Conservation (phyloP, 768 basidiomycete species). For the Leccinum ochraceum region DNA sequence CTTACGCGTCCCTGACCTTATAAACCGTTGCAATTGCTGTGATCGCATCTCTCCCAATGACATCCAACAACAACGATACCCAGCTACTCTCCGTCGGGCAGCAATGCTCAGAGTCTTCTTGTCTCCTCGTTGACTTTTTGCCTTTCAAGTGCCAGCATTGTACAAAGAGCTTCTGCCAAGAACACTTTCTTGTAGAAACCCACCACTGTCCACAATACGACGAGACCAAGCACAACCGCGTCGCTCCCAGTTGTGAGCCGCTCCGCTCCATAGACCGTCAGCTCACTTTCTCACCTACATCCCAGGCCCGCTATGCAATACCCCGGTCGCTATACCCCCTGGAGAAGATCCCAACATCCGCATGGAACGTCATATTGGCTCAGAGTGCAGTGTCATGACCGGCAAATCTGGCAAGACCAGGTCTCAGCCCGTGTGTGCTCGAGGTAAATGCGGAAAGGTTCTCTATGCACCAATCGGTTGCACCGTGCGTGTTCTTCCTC, state of each 20-base stretch:
- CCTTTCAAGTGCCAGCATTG: conserved; percentile 89
- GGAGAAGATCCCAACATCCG: conserved; percentile 80
- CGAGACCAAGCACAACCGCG: conserved; percentile 65
- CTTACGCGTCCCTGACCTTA: conserved; percentile 30
- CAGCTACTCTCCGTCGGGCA: conserved; percentile 67
- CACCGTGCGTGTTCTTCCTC: conserved; percentile 49
- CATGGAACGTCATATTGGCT: conserved; percentile 75
- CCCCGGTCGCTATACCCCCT: conserved; percentile 70
- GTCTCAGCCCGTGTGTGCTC: conserved; percentile 59
- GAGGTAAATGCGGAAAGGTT: conserved; percentile 67
- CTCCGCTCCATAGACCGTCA: conserved; percentile 4
- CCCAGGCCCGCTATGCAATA: conserved; percentile 74
- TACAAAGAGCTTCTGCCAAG: conserved; percentile 65
- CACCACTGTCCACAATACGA: conserved; percentile 75
- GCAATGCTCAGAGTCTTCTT: conserved; percentile 68
- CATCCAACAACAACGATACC: conserved; percentile 36
- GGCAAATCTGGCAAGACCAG: conserved; percentile 52
- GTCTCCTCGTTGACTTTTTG: conserved; percentile 77
- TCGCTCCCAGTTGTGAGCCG: conserved; percentile 72
- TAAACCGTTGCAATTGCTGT: conserved; percentile 13
- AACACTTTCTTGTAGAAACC: conserved; percentile 70
- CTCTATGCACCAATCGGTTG: conserved; percentile 76
- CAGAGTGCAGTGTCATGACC: conserved; percentile 68
- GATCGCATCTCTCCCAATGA: conserved; percentile 4
- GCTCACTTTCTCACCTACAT: conserved; percentile 6